A percentile compares a stretch with the other conserved stretches of the same genome.
Conservation (phyloP, 2,329 filamentous ascomycete species). For the Aspergillus quadricinctus region DNA sequence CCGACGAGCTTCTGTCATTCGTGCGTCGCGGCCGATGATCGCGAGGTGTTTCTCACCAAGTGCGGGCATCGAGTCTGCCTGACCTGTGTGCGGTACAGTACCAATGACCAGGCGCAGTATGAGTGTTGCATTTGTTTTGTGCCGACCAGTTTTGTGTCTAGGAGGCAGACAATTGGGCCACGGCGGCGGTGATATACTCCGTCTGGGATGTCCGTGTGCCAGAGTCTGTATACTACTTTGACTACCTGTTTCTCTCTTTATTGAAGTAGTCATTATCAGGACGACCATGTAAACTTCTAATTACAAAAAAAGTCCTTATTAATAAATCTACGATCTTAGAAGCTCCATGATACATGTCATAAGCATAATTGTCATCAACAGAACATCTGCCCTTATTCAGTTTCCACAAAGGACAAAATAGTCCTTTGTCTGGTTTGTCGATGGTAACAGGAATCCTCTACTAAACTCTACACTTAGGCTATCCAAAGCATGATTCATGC, state of each 20-base stretch:
- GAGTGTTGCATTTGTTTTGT: neutral
- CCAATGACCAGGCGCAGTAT: neutral
- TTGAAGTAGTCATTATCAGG: neutral
- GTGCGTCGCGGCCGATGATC: neutral
- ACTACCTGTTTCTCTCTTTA: neutral
- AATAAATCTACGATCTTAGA: neutral
- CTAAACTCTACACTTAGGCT: no score
- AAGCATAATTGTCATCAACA: no score
- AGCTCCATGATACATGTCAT: no score
- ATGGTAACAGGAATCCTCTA: no score
- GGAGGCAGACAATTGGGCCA: neutral
- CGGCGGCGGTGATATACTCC: neutral
- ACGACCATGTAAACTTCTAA: neutral
- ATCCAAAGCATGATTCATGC: no score
- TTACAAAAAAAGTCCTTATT: neutral
- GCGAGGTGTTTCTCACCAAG: neutral
- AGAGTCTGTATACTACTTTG: neutral
- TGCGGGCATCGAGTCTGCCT: neutral
- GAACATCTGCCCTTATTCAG: no score
- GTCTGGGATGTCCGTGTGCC: neutral
- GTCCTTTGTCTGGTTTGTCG: no score
- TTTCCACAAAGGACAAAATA: no score
- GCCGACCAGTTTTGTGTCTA: neutral
- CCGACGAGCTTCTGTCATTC: neutral
- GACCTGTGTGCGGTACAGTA: neutral